A percentile compares a stretch with the other conserved stretches of the same genome.
phyloP scores from a whole-genome alignment of 306 rosid species.

The Quercus aquifolioides region DNA sequence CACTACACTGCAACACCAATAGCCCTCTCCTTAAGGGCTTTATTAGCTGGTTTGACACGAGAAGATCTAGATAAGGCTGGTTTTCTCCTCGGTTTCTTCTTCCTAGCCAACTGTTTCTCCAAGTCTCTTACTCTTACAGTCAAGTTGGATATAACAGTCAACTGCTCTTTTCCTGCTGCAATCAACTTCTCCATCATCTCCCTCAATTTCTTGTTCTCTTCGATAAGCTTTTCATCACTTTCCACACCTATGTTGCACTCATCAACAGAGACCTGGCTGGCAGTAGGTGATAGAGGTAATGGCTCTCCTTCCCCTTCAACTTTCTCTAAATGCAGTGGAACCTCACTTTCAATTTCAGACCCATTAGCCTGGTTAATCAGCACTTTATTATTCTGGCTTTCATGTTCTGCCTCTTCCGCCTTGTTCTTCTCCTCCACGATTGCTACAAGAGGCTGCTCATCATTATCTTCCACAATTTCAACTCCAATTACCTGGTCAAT shows the following conservation, averaged over 20 bases:
- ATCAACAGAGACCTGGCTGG: not conserved
- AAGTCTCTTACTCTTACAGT: conserved; percentile 33
- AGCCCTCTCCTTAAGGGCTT: not conserved
- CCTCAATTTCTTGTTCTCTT: conserved; percentile 42
- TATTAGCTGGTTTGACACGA: not conserved
- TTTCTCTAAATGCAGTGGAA: not conserved
- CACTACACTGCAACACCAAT: conserved; percentile 7
- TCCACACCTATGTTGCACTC: not conserved
- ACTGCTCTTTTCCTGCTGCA: conserved; percentile 38
- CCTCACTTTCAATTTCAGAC: not conserved
- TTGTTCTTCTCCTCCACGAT: not conserved
- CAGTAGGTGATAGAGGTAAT: not conserved
- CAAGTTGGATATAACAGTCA: conserved; percentile 32
- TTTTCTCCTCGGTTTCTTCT: conserved; percentile 24
- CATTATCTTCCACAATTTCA: not conserved
- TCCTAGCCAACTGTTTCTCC: conserved; percentile 37
- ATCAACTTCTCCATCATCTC: conserved; percentile 38
- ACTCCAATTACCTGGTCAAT: not conserved
- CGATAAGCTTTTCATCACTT: not conserved
- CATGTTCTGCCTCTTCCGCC: not conserved
- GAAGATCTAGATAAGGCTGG: not conserved
- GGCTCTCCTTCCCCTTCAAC: not conserved
- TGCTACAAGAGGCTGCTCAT: not conserved
- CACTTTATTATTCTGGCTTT: not conserved
- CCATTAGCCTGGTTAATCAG: not conserved